Conservation (phyloP, 2,329 filamentous ascomycete genomes). For the Xylaria polymorpha region DNA sequence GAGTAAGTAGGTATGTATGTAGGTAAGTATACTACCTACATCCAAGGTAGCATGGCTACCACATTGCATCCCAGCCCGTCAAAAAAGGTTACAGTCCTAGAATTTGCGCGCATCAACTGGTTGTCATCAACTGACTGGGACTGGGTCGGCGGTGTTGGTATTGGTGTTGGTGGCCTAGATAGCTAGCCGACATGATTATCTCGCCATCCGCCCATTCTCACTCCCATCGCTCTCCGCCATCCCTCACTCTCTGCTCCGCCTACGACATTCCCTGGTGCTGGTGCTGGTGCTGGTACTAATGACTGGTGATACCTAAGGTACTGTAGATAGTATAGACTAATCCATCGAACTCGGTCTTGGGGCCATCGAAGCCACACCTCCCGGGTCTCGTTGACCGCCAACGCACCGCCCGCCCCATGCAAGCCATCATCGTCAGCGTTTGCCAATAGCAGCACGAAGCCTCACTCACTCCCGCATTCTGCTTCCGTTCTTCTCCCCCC, state of each 20-base stretch:
- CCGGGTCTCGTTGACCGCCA: slow-evolving; percentile 35
- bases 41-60: slow-evolving; percentile 9
- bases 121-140: not conserved
- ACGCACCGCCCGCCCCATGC: slow-evolving; percentile 38
- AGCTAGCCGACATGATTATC: not conserved
- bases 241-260: not conserved
- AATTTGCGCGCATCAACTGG: slow-evolving; percentile 17
- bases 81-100: slow-evolving; percentile 9
- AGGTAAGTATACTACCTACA: not conserved
- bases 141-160: not conserved
- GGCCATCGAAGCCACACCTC: slow-evolving; percentile 31
- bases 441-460: slow-evolving; percentile 39
- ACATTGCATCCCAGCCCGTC: slow-evolving; percentile 10
- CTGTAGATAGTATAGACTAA: not conserved
- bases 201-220: slow-evolving; percentile 5
- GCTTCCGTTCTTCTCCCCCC: slow-evolving; percentile 21
- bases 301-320: not conserved
- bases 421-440: slow-evolving; percentile 36
- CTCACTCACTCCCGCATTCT: slow-evolving; percentile 43
- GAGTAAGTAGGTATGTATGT: not conserved
- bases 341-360: slow-evolving; percentile 12
- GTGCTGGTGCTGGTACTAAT: too few species aligned
- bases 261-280: not conserved
- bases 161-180: slow-evolving; percentile 2
- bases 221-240: not conserved